Evolutionary conservation across 805 yeast species (phyloP).

Genomic region (Clavispora phyllophila): DNA sequence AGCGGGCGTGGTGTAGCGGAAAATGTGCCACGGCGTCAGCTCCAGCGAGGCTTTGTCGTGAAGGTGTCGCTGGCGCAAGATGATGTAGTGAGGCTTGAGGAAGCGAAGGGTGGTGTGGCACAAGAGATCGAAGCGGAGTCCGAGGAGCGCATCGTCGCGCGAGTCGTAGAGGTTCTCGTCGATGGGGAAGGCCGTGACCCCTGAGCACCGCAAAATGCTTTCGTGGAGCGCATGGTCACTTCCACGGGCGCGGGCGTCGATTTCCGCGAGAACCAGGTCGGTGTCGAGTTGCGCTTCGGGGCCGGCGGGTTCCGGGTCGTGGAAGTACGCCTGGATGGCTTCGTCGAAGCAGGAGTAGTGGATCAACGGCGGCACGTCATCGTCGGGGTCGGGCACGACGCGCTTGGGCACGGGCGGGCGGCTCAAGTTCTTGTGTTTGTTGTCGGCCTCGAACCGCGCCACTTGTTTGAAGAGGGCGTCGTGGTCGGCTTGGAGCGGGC

Average conservation of each 20-base stretch:
- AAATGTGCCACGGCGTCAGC: slow-evolving; percentile 22
- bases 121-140: slow-evolving; percentile 47
- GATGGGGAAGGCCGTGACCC: slow-evolving; percentile 49
- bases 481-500: slow-evolving; percentile 8
- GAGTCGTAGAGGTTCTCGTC: slow-evolving; percentile 28
- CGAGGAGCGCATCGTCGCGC: slow-evolving; percentile 30
- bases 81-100: slow-evolving; percentile 44
- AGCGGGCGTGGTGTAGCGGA: slow-evolving; percentile 34
- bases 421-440: slow-evolving; percentile 7
- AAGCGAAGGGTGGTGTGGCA: slow-evolving; percentile 20
- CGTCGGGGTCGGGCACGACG: slow-evolving; percentile 3
- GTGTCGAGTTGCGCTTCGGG: neutral
- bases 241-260: slow-evolving; percentile 9
- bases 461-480: slow-evolving; percentile 10
- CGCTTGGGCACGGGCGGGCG: slow-evolving; percentile 5
- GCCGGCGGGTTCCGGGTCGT: neutral
- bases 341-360: slow-evolving; percentile 15
- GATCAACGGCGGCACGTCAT: slow-evolving; percentile 14
- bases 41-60: neutral
- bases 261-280: slow-evolving; percentile 6
- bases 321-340: slow-evolving; percentile 13
- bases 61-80: slow-evolving; percentile 21
- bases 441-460: slow-evolving; percentile 11
- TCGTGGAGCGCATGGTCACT: slow-evolving; percentile 28
- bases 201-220: slow-evolving; percentile 44